These are phyloP conservation scores for Fonsecaea pugnacius DNA, from an alignment of 2,329 filamentous ascomycete species.

Conservation along the genomic window DNA sequence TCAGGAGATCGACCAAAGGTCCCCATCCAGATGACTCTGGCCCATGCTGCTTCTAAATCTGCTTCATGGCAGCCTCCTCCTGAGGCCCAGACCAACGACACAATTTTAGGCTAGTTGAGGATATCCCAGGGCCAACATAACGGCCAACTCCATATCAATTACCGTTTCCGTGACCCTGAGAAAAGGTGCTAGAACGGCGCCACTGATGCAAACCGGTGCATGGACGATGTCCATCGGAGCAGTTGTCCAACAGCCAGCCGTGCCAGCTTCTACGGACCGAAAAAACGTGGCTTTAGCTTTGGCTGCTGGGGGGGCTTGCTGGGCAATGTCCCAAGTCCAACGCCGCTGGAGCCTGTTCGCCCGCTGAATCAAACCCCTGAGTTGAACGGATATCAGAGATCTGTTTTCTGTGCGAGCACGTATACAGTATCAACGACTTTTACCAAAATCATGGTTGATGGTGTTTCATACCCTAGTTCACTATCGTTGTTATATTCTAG, in stretches of 20 bases:
- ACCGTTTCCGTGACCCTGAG: conserved; percentile 6
- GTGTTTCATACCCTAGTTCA: conserved; percentile 6
- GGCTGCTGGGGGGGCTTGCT: conserved; percentile 19
- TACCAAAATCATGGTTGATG: neutral
- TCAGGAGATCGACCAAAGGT: conserved; percentile 2
- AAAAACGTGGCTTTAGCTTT: conserved; percentile 34
- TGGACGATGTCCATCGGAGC: conserved; percentile 9
- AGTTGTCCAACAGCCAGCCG: conserved; percentile 16
- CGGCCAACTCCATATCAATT: conserved; percentile 12
- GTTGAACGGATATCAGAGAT: conserved; percentile 5
- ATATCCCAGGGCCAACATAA: conserved; percentile 1
- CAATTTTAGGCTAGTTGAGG: conserved; percentile 4
- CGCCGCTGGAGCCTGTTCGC: neutral
- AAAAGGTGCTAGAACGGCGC: conserved; percentile 10
- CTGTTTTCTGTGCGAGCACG: neutral
- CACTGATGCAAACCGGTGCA: conserved; percentile 28
- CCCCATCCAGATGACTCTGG: neutral
- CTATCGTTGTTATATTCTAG: neutral
- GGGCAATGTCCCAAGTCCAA: neutral
- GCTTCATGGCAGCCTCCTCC: conserved; percentile 10
- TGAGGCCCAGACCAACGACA: conserved; percentile 6
- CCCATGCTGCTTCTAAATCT: conserved; percentile 5
- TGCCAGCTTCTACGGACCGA: conserved; percentile 26
- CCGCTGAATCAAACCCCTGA: neutral
- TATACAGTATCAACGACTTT: neutral